phyloP scores from a whole-genome alignment of 345 rosid genomes.

The Aethionema arabicum region DNA sequence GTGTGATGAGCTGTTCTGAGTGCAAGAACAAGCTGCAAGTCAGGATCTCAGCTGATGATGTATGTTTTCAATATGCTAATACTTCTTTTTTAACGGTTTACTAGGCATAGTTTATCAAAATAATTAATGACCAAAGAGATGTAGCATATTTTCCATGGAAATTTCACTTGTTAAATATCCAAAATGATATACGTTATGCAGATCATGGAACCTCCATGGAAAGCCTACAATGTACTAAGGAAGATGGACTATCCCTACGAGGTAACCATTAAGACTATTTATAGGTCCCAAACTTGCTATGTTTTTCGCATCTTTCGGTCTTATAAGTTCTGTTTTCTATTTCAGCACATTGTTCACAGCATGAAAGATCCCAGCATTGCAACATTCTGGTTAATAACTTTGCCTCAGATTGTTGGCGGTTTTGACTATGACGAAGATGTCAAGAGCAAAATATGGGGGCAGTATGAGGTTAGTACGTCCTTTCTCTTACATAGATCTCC shows the following conservation, averaged over 20 bases:
- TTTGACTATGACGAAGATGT: conserved; percentile 79
- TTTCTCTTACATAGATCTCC: conserved; percentile 14
- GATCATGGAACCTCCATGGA: conserved; percentile 98
- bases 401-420: conserved; percentile 85
- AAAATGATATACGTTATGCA: conserved; percentile 33
- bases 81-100: conserved; percentile 29
- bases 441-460: conserved; percentile 91
- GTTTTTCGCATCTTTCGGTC: conserved; percentile 5
- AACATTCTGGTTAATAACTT: conserved; percentile 88
- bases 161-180: not conserved
- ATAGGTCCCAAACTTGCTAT: conserved; percentile 18
- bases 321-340: conserved; percentile 25
- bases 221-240: conserved; percentile 72
- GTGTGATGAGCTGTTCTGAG: conserved; percentile 89
- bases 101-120: conserved; percentile 9
- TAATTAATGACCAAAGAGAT: conserved; percentile 7
- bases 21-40: conserved; percentile 86
- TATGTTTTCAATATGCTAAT: conserved; percentile 41
- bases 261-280: conserved; percentile 41
- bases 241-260: conserved; percentile 96
- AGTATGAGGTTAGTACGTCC: conserved; percentile 60
- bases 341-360: conserved; percentile 92
- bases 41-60: conserved; percentile 93
- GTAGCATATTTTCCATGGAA: conserved; percentile 1
- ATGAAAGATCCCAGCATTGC: conserved; percentile 97